Percentiles rank a stretch among this genome's conserved stretches.
These are phyloP conservation scores for Trichosanthes truncata DNA, from an alignment of 306 rosid genomes.

Conservation along the genomic window DNA sequence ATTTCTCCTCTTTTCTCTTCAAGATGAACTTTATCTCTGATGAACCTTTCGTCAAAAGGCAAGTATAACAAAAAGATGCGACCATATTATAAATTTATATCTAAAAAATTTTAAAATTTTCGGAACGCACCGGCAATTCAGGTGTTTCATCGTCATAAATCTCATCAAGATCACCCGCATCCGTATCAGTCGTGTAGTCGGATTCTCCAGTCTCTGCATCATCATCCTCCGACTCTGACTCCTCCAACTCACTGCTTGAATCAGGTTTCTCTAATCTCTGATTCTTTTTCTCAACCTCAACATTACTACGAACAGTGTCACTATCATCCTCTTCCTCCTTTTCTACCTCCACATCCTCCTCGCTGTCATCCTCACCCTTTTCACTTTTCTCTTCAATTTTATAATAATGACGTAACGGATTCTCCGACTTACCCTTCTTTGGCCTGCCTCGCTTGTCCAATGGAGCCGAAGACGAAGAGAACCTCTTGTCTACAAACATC, in stretches of 20 bases:
- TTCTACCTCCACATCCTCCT: conserved; percentile 19
- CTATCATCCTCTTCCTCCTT: conserved; percentile 9
- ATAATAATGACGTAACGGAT: conserved; percentile 44
- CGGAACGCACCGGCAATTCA: conserved; percentile 31
- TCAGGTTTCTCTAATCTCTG: conserved; percentile 21
- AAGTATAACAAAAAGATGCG: background rate
- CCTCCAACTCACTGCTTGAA: conserved; percentile 18
- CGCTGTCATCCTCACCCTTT: conserved; percentile 7
- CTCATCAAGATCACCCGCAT: conserved; percentile 25
- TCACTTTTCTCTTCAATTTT: conserved; percentile 27
- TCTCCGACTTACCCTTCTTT: conserved; percentile 16
- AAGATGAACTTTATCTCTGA: background rate
- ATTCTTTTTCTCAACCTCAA: background rate
- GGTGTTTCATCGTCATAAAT: conserved; percentile 28
- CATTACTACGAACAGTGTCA: background rate
- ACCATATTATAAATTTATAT: background rate
- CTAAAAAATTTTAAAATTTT: background rate
- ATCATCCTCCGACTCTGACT: conserved; percentile 14
- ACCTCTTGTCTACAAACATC: conserved; percentile 47
- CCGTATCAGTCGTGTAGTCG: conserved; percentile 24
- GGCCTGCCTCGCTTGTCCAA: conserved; percentile 73
- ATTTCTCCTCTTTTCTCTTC: background rate
- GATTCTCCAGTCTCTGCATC: conserved; percentile 17
- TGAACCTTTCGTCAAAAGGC: background rate
- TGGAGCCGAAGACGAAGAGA: conserved; percentile 53